Evolutionary conservation across 352 stramenopile species (phyloP).

Genomic region (Phytophthora rubi): DNA sequence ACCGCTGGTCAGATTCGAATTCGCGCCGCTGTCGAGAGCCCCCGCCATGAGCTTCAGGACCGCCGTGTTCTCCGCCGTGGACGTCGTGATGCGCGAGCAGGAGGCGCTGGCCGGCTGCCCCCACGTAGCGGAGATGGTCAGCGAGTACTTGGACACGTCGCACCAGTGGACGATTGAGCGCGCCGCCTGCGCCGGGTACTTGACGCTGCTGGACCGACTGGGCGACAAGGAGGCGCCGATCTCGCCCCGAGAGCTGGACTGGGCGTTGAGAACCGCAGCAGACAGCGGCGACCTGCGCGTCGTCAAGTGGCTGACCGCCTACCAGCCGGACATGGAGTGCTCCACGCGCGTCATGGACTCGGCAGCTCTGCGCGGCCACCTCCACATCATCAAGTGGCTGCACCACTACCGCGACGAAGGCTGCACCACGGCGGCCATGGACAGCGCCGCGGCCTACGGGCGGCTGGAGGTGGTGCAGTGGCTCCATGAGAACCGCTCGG

Average conservation of each 20-base stretch:
- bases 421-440: conserved; percentile 81
- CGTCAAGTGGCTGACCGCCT: conserved; percentile 69
- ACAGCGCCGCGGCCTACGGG: conserved; percentile 75
- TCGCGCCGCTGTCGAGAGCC: conserved; percentile 2
- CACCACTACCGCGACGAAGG: conserved; percentile 68
- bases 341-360: conserved; percentile 85
- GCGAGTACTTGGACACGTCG: conserved; percentile 64
- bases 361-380: conserved; percentile 68
- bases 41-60: conserved; percentile 22
- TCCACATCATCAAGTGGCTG: conserved; percentile 78
- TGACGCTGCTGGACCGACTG: conserved; percentile 59
- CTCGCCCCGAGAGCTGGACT: conserved; percentile 63
- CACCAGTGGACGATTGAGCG: conserved; percentile 63
- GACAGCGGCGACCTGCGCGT: conserved; percentile 70
- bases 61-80: conserved; percentile 43
- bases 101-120: conserved; percentile 56
- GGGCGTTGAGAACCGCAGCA: conserved; percentile 69
- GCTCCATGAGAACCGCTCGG: conserved; percentile 65
- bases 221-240: conserved; percentile 45
- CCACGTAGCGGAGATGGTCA: conserved; percentile 54
- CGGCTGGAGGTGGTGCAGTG: conserved; percentile 75
- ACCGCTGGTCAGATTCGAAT: conserved; percentile 22
- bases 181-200: conserved; percentile 59
- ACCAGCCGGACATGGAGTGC: conserved; percentile 58
- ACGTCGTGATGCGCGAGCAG: conserved; percentile 49